Conservation (phyloP, 129 eudicot species). For the Escallonia rubra region DNA sequence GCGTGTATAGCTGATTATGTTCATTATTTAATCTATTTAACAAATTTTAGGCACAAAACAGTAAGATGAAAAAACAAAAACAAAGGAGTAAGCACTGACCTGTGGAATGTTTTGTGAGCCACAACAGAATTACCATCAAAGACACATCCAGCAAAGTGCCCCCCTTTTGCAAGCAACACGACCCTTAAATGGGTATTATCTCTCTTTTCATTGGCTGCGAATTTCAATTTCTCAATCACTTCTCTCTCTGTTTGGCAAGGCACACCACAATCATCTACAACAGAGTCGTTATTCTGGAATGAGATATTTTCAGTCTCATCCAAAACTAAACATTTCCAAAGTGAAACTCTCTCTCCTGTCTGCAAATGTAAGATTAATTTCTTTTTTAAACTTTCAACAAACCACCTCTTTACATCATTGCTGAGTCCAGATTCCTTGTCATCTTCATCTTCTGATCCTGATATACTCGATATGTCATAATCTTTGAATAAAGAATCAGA, state of each 20-base stretch:
- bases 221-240: slow-evolving; percentile 50
- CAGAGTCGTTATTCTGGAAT: slow-evolving; percentile 34
- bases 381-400: slow-evolving; percentile 34
- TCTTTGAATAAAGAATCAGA: slow-evolving; percentile 67
- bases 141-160: slow-evolving; percentile 98
- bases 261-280: slow-evolving; percentile 22
- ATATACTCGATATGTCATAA: slow-evolving; percentile 81
- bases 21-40: neutral
- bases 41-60: neutral
- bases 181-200: slow-evolving; percentile 61
- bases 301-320: slow-evolving; percentile 51
- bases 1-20: too few species aligned
- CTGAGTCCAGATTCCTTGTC: slow-evolving; percentile 36
- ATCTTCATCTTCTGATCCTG: slow-evolving; percentile 93
- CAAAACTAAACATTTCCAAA: slow-evolving; percentile 67
- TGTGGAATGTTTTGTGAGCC: slow-evolving; percentile 95
- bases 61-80: neutral
- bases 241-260: slow-evolving; percentile 43
- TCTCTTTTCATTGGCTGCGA: slow-evolving; percentile 59
- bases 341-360: slow-evolving; percentile 53
- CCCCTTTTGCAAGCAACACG: slow-evolving; percentile 86
- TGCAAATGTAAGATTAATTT: slow-evolving; percentile 61
- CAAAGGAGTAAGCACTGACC: slow-evolving; percentile 34
- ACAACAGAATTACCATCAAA: slow-evolving; percentile 84
- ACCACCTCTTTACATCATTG: slow-evolving; percentile 31